Conservation (phyloP, 331 rosid species). For the Telfairia occidentalis region DNA sequence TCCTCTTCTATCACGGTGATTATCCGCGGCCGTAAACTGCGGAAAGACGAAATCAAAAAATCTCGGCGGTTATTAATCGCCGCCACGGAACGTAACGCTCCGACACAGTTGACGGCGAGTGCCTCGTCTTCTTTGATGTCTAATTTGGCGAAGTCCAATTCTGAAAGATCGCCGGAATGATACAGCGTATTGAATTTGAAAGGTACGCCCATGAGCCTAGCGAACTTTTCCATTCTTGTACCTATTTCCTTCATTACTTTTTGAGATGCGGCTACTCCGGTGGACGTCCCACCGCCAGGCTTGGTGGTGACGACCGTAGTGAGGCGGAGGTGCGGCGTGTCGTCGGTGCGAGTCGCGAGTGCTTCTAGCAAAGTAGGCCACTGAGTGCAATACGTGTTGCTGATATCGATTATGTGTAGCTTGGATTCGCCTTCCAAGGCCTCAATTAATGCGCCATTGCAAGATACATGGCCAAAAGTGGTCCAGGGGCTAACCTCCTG, state of each 20-base stretch:
- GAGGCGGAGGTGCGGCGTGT: conserved; percentile 72
- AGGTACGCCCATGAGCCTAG: conserved; percentile 91
- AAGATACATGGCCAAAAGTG: conserved; percentile 90
- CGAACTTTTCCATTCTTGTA: conserved; percentile 82
- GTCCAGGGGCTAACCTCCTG: conserved; percentile 97
- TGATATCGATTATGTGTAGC: conserved; percentile 69
- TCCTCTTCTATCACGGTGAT: conserved; percentile 84
- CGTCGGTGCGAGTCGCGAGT: conserved; percentile 75
- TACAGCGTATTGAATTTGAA: conserved; percentile 67
- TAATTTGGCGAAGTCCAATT: conserved; percentile 35
- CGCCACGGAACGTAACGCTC: conserved; percentile 46
- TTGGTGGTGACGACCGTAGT: conserved; percentile 50
- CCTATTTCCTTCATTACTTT: conserved; percentile 80
- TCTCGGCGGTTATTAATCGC: conserved; percentile 48
- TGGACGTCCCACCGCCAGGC: conserved; percentile 7
- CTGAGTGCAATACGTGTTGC: conserved; percentile 92
- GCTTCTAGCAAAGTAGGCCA: conserved; percentile 97
- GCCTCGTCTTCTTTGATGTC: conserved; percentile 74
- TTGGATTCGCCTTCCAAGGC: conserved; percentile 71
- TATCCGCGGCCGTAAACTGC: conserved; percentile 56
- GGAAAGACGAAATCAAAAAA: conserved; percentile 31
- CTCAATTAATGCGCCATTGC: conserved; percentile 81
- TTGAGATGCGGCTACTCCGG: conserved; percentile 22
- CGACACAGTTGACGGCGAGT: conserved; percentile 66
- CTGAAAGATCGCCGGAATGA: conserved; percentile 63